phyloP scores from a whole-genome alignment of 2,329 filamentous ascomycete genomes.

The Fusarium drepaniforme region DNA sequence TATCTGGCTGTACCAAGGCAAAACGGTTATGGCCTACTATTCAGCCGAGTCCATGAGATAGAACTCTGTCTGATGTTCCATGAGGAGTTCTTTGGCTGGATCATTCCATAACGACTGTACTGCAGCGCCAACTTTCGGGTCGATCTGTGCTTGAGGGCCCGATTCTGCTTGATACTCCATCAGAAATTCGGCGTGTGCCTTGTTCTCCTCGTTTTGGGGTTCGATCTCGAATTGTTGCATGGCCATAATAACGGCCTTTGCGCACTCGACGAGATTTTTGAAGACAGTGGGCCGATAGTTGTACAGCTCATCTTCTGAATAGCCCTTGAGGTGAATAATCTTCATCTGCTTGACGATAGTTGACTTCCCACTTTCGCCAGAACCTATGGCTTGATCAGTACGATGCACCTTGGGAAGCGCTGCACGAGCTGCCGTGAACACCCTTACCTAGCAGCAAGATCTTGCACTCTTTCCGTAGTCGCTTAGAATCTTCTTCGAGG shows the following conservation, averaged over 20 bases:
- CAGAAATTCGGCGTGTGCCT: constrained; percentile 82
- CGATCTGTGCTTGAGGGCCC: constrained; percentile 87
- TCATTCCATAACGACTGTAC: constrained; percentile 93
- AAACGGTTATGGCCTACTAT: constrained; percentile 75
- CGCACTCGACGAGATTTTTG: constrained; percentile 98
- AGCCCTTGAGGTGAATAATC: constrained; percentile 98
- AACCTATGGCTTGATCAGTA: constrained; percentile 70
- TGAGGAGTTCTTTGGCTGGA: constrained; percentile 81
- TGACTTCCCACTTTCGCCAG: constrained; percentile 98
- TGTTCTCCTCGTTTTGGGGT: constrained; percentile 77
- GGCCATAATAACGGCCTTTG: constrained; percentile 90
- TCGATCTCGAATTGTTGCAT: constrained; percentile 94
- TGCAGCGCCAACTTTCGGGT: constrained; percentile 83
- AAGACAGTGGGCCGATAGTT: constrained; percentile 97
- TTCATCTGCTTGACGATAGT: constrained; percentile 99
- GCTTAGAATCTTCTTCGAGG: constrained; percentile 93
- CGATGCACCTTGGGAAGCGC: not conserved
- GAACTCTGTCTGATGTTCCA: constrained; percentile 97
- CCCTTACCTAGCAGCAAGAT: constrained; percentile 89
- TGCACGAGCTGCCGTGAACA: constrained; percentile 18
- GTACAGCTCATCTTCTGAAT: constrained; percentile 91
- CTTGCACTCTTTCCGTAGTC: constrained; percentile 97
- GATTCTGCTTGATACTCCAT: constrained; percentile 91
- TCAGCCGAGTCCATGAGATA: constrained; percentile 99
- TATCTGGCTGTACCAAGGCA: not conserved